These are phyloP conservation scores for Isabelozyma heimii DNA, from an alignment of 805 yeast genomes.

Conservation along the genomic window DNA sequence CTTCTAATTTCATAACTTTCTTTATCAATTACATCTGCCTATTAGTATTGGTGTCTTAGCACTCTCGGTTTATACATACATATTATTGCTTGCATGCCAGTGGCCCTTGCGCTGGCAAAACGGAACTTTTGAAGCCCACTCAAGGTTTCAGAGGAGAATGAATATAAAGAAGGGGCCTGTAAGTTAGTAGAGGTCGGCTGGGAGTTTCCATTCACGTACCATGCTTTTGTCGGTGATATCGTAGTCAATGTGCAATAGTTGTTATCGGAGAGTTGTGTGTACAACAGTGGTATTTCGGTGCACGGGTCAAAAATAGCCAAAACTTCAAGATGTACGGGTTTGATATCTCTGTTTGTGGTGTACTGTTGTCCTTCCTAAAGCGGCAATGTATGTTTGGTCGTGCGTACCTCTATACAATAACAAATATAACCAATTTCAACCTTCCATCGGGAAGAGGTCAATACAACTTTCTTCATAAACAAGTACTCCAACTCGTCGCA, in stretches of 20 bases:
- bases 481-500: background rate
- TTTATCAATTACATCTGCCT: constrained; percentile 53
- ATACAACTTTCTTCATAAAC: background rate
- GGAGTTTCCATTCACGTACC: background rate
- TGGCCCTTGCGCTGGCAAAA: constrained; percentile 64
- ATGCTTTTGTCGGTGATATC: background rate
- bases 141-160: constrained; percentile 60
- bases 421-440: constrained; percentile 2
- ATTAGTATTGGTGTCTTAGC: background rate
- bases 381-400: constrained; percentile 2
- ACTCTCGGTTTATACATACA: constrained; percentile 34
- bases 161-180: constrained; percentile 46
- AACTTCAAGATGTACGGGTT: background rate
- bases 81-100: constrained; percentile 58
- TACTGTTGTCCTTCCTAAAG: background rate
- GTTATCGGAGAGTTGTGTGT: too few species aligned
- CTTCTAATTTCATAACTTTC: constrained; percentile 48
- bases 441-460: background rate
- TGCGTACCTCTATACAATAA: constrained; percentile 7
- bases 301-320: background rate
- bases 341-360: background rate
- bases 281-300: background rate
- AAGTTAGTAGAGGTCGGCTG: background rate
- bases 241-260: too few species aligned
- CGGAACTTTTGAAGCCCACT: constrained; percentile 68